These are phyloP conservation scores for Plantago coronopus DNA, from an alignment of 305 asterid species.

Conservation along the genomic window DNA sequence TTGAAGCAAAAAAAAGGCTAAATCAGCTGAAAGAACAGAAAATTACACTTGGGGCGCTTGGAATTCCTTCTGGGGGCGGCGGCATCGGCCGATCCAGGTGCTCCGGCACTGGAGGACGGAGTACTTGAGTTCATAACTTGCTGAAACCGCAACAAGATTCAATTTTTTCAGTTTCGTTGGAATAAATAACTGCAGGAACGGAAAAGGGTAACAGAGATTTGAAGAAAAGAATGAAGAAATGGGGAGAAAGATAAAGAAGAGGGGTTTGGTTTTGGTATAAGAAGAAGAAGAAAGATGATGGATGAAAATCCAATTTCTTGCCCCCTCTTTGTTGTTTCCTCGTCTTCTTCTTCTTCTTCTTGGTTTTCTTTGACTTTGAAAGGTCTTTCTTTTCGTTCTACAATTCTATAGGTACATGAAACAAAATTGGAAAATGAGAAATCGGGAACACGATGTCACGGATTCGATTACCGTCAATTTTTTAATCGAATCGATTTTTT, in stretches of 20 bases:
- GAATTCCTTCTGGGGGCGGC: constrained; percentile 68
- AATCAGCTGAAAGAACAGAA: not conserved
- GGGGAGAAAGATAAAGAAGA: not conserved
- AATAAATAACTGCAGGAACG: not conserved
- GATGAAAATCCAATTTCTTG: not conserved
- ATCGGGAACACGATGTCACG: too few relatives aligned
- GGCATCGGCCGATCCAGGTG: constrained; percentile 73
- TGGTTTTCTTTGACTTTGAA: constrained; percentile 19
- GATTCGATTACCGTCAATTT: too few relatives aligned
- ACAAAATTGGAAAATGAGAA: too few relatives aligned
- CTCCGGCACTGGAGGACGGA: constrained; percentile 70
- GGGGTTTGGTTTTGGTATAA: constrained; percentile 5
- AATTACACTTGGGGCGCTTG: constrained; percentile 83
- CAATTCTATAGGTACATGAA: too few relatives aligned
- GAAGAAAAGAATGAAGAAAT: not conserved
- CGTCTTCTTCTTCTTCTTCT: constrained; percentile 8
- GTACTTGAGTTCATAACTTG: constrained; percentile 48
- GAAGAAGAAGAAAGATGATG: too few relatives aligned
- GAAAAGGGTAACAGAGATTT: not conserved
- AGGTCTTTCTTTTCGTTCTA: not conserved
- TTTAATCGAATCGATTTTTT: too few relatives aligned
- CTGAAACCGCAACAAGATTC: not conserved
- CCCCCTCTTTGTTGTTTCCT: not conserved
- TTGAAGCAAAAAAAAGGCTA: not conserved
- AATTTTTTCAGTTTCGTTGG: not conserved